Conservation (phyloP, 306 rosid genomes). For the Glycine tomentella region DNA sequence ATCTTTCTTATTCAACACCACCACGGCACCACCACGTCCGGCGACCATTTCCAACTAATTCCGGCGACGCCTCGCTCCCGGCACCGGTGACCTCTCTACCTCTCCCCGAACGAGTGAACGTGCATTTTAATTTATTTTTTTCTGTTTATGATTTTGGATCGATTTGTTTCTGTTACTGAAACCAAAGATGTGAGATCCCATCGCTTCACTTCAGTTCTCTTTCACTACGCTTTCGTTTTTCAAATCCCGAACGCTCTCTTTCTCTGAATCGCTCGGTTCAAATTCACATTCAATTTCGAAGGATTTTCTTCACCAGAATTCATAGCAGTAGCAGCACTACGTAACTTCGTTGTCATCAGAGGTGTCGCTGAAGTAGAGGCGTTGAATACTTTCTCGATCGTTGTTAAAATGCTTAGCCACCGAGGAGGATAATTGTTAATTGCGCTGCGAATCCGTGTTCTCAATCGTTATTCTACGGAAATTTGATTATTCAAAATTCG, state of each 20-base stretch:
- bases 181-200: conserved; percentile 42
- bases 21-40: background rate
- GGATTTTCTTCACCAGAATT: background rate
- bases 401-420: background rate
- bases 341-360: background rate
- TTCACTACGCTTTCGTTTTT: background rate
- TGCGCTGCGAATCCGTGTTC: background rate
- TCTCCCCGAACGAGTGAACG: background rate
- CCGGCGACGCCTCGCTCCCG: conserved; percentile 6
- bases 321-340: background rate
- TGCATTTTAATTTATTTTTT: background rate
- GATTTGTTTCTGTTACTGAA: background rate
- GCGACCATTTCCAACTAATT: conserved; percentile 1
- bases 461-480: background rate
- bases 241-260: background rate
- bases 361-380: background rate
- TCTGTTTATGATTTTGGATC: background rate
- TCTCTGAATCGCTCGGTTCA: background rate
- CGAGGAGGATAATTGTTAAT: background rate
- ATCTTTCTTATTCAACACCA: background rate
- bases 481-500: background rate
- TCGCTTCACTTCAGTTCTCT: background rate
- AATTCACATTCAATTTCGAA: background rate
- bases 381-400: background rate
- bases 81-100: conserved; percentile 9